Evolutionary conservation across 225 moss, liverwort and hornwort species (phyloP).

Genomic region (Rhytidiadelphus loreus): DNA sequence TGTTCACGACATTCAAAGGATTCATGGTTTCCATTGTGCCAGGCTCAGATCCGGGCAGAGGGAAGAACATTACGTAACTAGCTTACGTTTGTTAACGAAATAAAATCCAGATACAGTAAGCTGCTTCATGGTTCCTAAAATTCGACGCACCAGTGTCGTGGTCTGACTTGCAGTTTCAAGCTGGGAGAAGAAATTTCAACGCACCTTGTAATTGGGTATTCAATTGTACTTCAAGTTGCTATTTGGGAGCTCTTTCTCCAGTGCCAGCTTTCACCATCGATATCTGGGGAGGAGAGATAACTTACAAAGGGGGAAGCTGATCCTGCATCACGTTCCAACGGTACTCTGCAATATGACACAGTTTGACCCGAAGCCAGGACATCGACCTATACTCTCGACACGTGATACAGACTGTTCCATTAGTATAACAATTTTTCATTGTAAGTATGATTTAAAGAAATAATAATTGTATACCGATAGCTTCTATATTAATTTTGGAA

Average conservation of each 20-base stretch:
- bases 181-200: neutral
- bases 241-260: neutral
- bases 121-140: neutral
- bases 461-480: neutral
- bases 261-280: neutral
- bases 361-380: neutral
- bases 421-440: no score
- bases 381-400: neutral
- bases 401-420: neutral
- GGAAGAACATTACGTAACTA: neutral
- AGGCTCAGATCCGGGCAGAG: no score
- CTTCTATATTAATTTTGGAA: neutral
- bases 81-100: no score
- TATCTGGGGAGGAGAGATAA: neutral
- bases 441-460: neutral
- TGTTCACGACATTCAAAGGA: neutral
- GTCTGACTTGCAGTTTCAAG: neutral
- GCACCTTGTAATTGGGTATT: neutral
- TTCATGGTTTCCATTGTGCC: no score
- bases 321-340: neutral
- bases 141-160: neutral
- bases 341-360: neutral
- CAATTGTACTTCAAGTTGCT: neutral
- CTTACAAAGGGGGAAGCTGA: neutral
- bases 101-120: neutral